Percentiles rank a stretch among this genome's conserved stretches.
phyloP scores from a whole-genome alignment of 495 filamentous ascomycete genomes.

The Cercophora sp. region DNA sequence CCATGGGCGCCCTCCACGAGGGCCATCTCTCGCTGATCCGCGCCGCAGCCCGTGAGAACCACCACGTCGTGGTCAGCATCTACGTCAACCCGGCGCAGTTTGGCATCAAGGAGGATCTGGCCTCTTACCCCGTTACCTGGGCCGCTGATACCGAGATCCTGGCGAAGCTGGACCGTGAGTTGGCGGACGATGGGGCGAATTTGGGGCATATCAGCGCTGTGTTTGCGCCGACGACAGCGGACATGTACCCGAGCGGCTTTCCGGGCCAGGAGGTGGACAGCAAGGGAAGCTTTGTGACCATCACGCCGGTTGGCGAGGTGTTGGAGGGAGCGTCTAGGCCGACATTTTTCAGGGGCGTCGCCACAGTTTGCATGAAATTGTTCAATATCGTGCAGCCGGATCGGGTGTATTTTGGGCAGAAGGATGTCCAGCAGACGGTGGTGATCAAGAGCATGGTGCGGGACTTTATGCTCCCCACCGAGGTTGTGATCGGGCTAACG shows the following conservation, averaged over 20 bases:
- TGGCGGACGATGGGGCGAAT: slow-evolving; percentile 52
- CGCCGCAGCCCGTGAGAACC: slow-evolving; percentile 77
- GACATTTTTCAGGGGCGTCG: slow-evolving; percentile 93
- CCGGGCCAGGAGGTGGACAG: slow-evolving; percentile 75
- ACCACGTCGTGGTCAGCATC: slow-evolving; percentile 80
- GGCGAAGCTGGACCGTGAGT: slow-evolving; percentile 62
- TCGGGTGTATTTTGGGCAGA: slow-evolving; percentile 93
- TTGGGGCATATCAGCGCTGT: slow-evolving; percentile 72
- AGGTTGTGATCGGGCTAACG: slow-evolving; percentile 71
- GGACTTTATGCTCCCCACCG: slow-evolving; percentile 79
- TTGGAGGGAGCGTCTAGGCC: slow-evolving; percentile 85
- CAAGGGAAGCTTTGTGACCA: slow-evolving; percentile 86
- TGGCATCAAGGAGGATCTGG: slow-evolving; percentile 81
- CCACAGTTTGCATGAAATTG: slow-evolving; percentile 94
- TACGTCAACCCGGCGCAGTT: slow-evolving; percentile 98
- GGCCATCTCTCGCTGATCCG: slow-evolving; percentile 88
- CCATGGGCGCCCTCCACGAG: slow-evolving; percentile 92
- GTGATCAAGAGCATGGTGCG: slow-evolving; percentile 80
- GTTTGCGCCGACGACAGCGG: slow-evolving; percentile 75
- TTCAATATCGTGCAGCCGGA: slow-evolving; percentile 90
- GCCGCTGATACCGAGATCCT: slow-evolving; percentile 66
- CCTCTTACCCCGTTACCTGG: slow-evolving; percentile 88
- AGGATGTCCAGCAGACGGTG: slow-evolving; percentile 94
- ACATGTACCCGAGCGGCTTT: slow-evolving; percentile 83
- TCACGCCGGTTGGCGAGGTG: slow-evolving; percentile 74